A percentile compares a stretch with the other conserved stretches of the same genome.
Evolutionary conservation across 2,329 filamentous ascomycete species (phyloP).

Genomic region (Diaporthe sp.): DNA sequence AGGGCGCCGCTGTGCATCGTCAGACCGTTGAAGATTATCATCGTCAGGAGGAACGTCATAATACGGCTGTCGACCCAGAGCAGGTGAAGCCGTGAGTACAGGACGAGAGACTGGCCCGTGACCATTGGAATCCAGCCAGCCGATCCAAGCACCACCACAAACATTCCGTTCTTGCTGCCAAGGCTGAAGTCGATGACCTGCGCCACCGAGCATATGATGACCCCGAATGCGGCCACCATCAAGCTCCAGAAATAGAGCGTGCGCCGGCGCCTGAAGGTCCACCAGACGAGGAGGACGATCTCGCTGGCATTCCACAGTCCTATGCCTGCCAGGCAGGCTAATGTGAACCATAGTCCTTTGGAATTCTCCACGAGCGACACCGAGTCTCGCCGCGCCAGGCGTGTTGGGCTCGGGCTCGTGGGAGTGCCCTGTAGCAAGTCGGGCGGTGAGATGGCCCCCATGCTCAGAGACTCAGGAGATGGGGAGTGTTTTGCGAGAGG

Average conservation of each 20-base stretch:
- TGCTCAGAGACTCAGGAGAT: neutral
- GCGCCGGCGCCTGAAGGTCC: conserved; percentile 14
- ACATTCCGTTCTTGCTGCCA: neutral
- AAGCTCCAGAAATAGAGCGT: conserved; percentile 29
- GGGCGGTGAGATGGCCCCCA: neutral
- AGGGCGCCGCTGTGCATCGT: conserved; percentile 64
- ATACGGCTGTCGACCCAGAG: conserved; percentile 61
- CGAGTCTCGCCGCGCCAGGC: neutral
- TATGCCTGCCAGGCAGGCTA: conserved; percentile 23
- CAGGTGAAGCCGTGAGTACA: conserved; percentile 70
- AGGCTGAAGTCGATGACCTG: conserved; percentile 28
- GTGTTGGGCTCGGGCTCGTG: neutral
- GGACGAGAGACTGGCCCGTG: conserved; percentile 65
- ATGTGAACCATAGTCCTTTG: conserved; percentile 4
- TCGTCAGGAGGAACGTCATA: conserved; percentile 60
- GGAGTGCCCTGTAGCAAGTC: neutral
- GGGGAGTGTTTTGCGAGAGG: neutral
- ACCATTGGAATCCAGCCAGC: conserved; percentile 65
- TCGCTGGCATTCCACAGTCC: conserved; percentile 27
- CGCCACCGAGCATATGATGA: conserved; percentile 14
- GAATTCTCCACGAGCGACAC: neutral
- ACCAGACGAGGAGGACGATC: conserved; percentile 25
- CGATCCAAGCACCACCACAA: conserved; percentile 10
- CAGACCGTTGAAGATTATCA: conserved; percentile 67
- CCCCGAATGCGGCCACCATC: conserved; percentile 13